Conservation (phyloP, 495 filamentous ascomycete genomes). For the Bathelium albidoporum region DNA sequence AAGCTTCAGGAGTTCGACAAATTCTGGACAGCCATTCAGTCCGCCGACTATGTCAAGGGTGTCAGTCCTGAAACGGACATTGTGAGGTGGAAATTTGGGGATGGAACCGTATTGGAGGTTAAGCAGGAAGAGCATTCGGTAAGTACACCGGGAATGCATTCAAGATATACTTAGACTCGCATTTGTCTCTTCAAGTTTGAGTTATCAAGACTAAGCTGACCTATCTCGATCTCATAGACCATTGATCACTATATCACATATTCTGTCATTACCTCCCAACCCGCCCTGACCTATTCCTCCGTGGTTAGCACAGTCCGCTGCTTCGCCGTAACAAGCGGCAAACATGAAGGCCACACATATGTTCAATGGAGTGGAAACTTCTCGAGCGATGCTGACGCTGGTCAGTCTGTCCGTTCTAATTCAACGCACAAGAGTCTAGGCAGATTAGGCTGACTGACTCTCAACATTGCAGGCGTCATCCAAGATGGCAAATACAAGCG, state of each 20-base stretch:
- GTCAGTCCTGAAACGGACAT: conserved; percentile 50
- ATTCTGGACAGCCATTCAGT: conserved; percentile 48
- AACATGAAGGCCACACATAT: conserved; percentile 49
- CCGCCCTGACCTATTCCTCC: conserved; percentile 48
- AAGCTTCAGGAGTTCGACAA: conserved; percentile 49
- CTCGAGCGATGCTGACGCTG: conserved; percentile 55
- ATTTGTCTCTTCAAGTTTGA: no score
- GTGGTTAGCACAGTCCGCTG: conserved; percentile 52
- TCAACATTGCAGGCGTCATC: conserved; percentile 44
- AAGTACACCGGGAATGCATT: conserved; percentile 12
- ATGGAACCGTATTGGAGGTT: conserved; percentile 52
- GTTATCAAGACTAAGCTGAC: background rate
- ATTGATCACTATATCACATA: conserved; percentile 64
- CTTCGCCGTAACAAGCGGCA: conserved; percentile 50
- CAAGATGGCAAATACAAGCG: conserved; percentile 66
- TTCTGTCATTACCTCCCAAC: conserved; percentile 51
- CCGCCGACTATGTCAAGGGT: conserved; percentile 48
- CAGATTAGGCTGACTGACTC: background rate
- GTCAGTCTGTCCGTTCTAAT: conserved; percentile 32
- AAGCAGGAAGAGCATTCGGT: conserved; percentile 65
- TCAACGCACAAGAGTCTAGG: background rate
- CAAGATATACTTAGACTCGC: background rate
- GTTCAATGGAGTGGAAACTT: conserved; percentile 56
- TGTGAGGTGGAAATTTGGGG: conserved; percentile 54
- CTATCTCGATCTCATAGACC: conserved; percentile 30